A percentile compares a stretch with the other conserved stretches of the same genome.
These are phyloP conservation scores for Abelmoschus esculentus DNA, from an alignment of 345 rosid species.

Conservation along the genomic window DNA sequence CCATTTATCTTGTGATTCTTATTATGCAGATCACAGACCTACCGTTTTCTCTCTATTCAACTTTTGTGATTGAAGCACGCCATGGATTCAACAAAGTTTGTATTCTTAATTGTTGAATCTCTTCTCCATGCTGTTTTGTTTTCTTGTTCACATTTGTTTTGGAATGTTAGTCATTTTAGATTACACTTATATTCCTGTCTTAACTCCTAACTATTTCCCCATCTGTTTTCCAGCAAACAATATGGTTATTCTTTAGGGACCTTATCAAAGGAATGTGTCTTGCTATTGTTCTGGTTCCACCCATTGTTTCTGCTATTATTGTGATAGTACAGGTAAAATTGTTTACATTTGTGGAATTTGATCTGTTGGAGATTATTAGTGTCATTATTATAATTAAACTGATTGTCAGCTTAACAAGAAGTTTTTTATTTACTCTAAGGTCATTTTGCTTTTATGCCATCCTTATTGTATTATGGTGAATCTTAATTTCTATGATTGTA, in stretches of 20 bases:
- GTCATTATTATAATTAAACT: neutral
- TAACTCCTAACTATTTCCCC: conserved; percentile 10
- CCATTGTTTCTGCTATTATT: conserved; percentile 76
- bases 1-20: conserved; percentile 12
- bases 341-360: conserved; percentile 7
- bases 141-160: conserved; percentile 1
- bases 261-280: conserved; percentile 70
- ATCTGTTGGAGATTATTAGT: neutral
- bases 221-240: conserved; percentile 72
- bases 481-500: conserved; percentile 29
- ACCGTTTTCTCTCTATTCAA: conserved; percentile 94
- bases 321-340: conserved; percentile 69
- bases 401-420: conserved; percentile 2
- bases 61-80: conserved; percentile 89
- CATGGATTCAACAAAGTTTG: conserved; percentile 97
- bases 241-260: conserved; percentile 91
- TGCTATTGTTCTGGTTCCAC: conserved; percentile 75
- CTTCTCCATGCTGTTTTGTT: neutral
- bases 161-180: neutral
- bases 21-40: conserved; percentile 81
- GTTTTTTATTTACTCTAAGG: neutral
- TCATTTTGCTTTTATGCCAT: neutral
- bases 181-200: conserved; percentile 1
- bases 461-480: neutral
- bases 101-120: conserved; percentile 14